Evolutionary conservation across 768 basidiomycete species (phyloP).

Genomic region (Lyophyllum semitale): DNA sequence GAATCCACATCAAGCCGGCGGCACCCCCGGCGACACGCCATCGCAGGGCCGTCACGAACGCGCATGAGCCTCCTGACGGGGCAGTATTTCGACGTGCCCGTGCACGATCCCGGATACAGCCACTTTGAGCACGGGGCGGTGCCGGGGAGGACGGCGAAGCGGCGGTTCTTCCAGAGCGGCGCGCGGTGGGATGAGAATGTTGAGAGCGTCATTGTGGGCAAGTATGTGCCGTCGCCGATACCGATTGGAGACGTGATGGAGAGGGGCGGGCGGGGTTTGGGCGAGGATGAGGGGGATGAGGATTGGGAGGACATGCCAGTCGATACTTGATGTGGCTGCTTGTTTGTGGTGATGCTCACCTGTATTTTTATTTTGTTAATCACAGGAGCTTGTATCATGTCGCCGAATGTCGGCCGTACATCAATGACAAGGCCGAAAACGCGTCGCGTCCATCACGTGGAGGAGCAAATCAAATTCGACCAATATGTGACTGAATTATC

Average conservation of each 20-base stretch:
- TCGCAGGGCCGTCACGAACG: slow-evolving; percentile 35
- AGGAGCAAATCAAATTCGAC: too few relatives aligned
- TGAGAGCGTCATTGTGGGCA: slow-evolving; percentile 21
- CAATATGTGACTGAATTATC: too few relatives aligned
- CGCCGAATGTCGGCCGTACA: too few relatives aligned
- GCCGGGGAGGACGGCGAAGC: slow-evolving; percentile 41
- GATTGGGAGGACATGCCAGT: slow-evolving; percentile 31
- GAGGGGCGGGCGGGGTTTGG: slow-evolving; percentile 19
- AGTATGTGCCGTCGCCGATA: slow-evolving; percentile 12
- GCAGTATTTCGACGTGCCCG: slow-evolving; percentile 54
- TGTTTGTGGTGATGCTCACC: background rate
- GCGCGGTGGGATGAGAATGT: slow-evolving; percentile 36
- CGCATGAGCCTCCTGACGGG: slow-evolving; percentile 74
- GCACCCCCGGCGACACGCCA: slow-evolving; percentile 18
- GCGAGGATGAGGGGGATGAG: slow-evolving; percentile 24
- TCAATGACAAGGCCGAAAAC: background rate
- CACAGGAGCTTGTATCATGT: slow-evolving; percentile 22
- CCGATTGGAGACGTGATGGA: slow-evolving; percentile 25
- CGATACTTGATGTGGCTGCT: slow-evolving; percentile 15
- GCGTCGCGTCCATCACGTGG: background rate
- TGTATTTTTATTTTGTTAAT: slow-evolving; percentile 20
- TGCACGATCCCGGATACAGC: slow-evolving; percentile 43
- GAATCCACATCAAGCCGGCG: slow-evolving; percentile 29
- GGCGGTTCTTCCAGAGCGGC: slow-evolving; percentile 62
- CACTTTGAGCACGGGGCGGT: slow-evolving; percentile 41